Evolutionary conservation across 164 flowering plant species (phyloP), one percentile per base, ranked within the genome.

Genomic region (Amborella trichopoda): DNA sequence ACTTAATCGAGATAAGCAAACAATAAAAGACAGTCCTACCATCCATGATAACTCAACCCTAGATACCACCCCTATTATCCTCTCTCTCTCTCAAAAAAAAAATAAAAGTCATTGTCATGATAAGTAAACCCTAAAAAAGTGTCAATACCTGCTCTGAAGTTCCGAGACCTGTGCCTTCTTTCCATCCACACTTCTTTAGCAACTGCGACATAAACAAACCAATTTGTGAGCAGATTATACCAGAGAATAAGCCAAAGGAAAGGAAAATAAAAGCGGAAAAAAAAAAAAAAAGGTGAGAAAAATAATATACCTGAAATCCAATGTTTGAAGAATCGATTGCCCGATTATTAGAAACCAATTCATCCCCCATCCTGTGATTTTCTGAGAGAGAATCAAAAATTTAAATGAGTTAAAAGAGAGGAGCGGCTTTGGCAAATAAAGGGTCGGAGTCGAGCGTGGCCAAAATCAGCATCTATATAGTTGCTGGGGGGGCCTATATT

Each of bases 91-190:
- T n/a, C n/a, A n/a, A n/a, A n/a, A n/a, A n/a, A n/a, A n/a, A n/a
- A n/a, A n/a, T n/a, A n/a, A n/a, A n/a, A n/a, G n/a, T n/a, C n/a
- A n/a, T n/a, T n/a, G n/a, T n/a, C n/a, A n/a, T n/a, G n/a, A n/a
- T n/a, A n/a, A n/a, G n/a, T n/a, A n/a, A n/a, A n/a, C n/a, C n/a
- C n/a, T n/a, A n/a, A n/a, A n/a, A n/a, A n/a, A n/a, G n/a, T n/a
- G n/a, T n/a, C 26, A 4, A 6, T 18, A 82, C 95, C 83, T 86
- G 95, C 58, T 82, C 73, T 18, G 74, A 57, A 41, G 65, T 49
- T 9, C 95, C 95, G 52, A 86, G 93, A 23, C 95, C 93, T 8
- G 83, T 78, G 9, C 93, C 93, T 69, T 86, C 95, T 55, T 68
- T 75, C 95, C 95, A 86, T 5, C 95, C 95, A 20, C 75, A 80